Evolutionary conservation across 768 basidiomycete species (phyloP).

Genomic region (Xerocomellus amylosporus): DNA sequence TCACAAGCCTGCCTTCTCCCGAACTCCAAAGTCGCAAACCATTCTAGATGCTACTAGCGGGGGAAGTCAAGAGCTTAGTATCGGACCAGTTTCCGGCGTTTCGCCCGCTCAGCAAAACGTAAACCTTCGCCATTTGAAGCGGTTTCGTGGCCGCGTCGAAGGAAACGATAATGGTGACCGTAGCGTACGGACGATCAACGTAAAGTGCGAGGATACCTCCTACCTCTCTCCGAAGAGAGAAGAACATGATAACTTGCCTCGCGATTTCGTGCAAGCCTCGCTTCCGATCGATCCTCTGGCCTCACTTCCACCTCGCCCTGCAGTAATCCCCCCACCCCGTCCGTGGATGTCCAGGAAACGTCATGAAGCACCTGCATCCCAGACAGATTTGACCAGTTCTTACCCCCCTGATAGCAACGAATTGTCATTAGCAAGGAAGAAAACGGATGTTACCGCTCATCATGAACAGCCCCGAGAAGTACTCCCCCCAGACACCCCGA

Average conservation of each 20-base stretch:
- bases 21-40: conserved; percentile 25
- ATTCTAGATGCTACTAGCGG: conserved; percentile 11
- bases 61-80: conserved; percentile 17
- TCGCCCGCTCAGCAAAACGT: conserved; percentile 29
- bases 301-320: conserved; percentile 16
- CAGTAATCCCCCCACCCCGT: conserved; percentile 27
- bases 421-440: background rate
- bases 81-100: conserved; percentile 18
- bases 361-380: background rate
- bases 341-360: conserved; percentile 15
- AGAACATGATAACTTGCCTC: conserved; percentile 10
- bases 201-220: conserved; percentile 21
- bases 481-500: background rate
- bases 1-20: conserved; percentile 11
- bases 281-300: background rate
- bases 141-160: conserved; percentile 23
- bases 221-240: conserved; percentile 12
- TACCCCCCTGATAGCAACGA: background rate
- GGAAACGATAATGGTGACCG: conserved; percentile 29
- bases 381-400: background rate
- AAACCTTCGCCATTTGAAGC: conserved; percentile 33
- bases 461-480: background rate
- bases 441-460: background rate
- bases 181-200: conserved; percentile 20
- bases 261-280: background rate